Evolutionary conservation across 345 rosid species (phyloP), one percentile per base, ranked within the genome.

Genomic region (Euphorbia pulcherrima): DNA sequence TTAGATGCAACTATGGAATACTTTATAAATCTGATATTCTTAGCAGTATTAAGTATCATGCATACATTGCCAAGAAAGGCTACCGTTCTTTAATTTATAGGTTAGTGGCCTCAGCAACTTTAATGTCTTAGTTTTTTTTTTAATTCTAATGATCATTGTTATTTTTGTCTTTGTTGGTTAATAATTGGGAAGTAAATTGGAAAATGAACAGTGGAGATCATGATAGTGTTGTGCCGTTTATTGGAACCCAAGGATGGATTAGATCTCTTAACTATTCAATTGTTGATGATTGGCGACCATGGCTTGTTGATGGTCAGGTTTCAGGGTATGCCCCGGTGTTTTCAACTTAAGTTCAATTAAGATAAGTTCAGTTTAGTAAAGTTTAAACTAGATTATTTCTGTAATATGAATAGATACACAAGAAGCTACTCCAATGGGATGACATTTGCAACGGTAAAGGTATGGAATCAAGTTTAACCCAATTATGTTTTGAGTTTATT

Each of bases 391-490:
- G n/a, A n/a, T n/a, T n/a, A n/a, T n/a, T n/a, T n/a, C n/a, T n/a
- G n/a, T 14, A n/a, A 33, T 7, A 2, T 33, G 37, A 33, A 60
- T 66, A 90, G 97, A 46, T 86, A 80, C 54, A 83, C 89, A 0
- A 84, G 90, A 75, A 81, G 84, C 30, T 87, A 87, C 60, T 72
- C 87, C 2, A 88, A 84, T 71, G 67, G 44, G 26, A 84, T 87
- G 97, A 83, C 92, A 52, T 90, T 83, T 67, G 90, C 95, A 39
- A 90, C 92, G 1, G 72, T 88, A 1, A 90, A 87, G 84, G 97
- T 68, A 71, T 69, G 77, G 24, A 24, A 5, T 5, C 28, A 24
- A 5, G 3, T 28, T 2, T 0, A 44, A 4, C 26, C 11, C 2
- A 11, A 27, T 6, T 12, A 40, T 40, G 13, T 14, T 62, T 62